These are phyloP conservation scores for Podospora pseudoanserina DNA, from an alignment of 495 filamentous ascomycete species.

Conservation along the genomic window DNA sequence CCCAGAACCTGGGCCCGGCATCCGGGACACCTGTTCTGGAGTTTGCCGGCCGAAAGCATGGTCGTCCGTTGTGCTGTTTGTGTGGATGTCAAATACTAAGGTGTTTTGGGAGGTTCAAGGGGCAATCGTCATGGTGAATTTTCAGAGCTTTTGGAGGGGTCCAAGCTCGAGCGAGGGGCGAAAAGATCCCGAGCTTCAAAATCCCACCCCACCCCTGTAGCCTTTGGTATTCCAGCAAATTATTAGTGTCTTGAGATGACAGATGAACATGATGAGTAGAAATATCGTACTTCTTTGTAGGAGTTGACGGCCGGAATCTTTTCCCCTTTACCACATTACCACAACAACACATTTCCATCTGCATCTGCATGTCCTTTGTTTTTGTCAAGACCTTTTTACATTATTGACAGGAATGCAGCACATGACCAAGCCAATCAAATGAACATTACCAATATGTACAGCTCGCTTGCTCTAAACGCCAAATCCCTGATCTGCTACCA, in stretches of 20 bases:
- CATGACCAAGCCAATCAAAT: neutral
- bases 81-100: neutral
- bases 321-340: too few relatives aligned
- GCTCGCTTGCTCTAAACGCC: neutral
- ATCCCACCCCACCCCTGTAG: neutral
- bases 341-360: too few relatives aligned
- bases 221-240: too few relatives aligned
- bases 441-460: neutral
- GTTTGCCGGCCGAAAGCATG: slow-evolving; percentile 49
- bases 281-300: too few relatives aligned
- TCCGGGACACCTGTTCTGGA: slow-evolving; percentile 45
- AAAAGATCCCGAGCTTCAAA: slow-evolving; percentile 1
- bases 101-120: neutral
- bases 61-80: slow-evolving; percentile 11
- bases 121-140: slow-evolving; percentile 4
- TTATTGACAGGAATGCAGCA: neutral
- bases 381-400: too few relatives aligned
- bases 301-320: too few relatives aligned
- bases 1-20: slow-evolving; percentile 48
- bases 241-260: too few relatives aligned
- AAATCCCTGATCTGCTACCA: neutral
- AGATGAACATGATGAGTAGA: too few relatives aligned
- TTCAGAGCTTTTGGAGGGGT: neutral
- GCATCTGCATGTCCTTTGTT: too few relatives aligned
- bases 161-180: slow-evolving; percentile 9